Evolutionary conservation across 2,329 filamentous ascomycete species (phyloP), one percentile per base, ranked within the genome.

Genomic region (Thielaviopsis populi): DNA sequence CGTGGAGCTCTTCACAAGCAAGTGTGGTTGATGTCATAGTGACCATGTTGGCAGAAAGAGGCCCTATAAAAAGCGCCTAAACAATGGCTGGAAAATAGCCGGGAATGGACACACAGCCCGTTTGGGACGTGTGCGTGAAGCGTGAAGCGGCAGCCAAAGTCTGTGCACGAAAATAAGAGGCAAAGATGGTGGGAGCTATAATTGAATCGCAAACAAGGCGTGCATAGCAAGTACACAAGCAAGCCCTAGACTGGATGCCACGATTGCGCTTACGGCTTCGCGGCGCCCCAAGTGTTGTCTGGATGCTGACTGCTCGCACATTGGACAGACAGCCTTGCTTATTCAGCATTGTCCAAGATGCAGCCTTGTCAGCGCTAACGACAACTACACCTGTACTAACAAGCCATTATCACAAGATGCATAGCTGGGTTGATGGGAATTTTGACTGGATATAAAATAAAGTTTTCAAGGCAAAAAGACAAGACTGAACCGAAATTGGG

Each of bases 241-340:
- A 4, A 4, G 33, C 33, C n/a, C n/a, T n/a, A n/a, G n/a, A n/a
- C 33, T 37, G 33, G 33, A 37, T 8, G 33, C 6, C 33, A 37
- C 33, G 33, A 8, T 37, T 37, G 33, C 33, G 33, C 33, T 37
- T 37, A 37, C 33, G 33, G 33, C 3, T 5, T 37, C 33, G 10
- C 8, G 10, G 33, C 33, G n/a, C 30, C 33, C 10, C 33, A 8
- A 37, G 8, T 8, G 15, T 46, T 46, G 42, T n/a, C 4, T 46
- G 42, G 33, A 50, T 11, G 24, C 30, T 58, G 30, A 11, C 27
- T n/a, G n/a, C 11, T 2, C 37, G 3, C 17, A 8, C 24, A 19
- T 46, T 48, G 24, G 59, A 7, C 30, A 61, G 59, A 7, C 30
- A 61, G 59, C 59, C 59, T 61, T 46, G 59, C 59, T 61, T 61